Evolutionary conservation across 2,329 filamentous ascomycete species (phyloP).

Genomic region (Passalora sequoiae): DNA sequence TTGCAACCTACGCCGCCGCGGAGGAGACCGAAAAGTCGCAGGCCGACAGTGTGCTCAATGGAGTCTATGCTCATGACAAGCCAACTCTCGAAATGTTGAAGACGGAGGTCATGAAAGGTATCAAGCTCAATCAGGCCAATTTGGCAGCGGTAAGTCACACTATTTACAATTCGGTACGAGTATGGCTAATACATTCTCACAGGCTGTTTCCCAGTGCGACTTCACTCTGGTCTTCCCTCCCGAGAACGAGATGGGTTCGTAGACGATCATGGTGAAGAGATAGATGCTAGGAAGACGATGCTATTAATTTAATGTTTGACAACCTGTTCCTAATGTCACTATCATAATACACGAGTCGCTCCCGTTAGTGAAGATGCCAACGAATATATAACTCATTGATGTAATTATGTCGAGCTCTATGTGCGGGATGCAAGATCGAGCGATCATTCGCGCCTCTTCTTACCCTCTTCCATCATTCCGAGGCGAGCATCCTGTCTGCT

Average conservation of each 20-base stretch:
- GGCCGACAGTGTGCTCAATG: slow-evolving; percentile 12
- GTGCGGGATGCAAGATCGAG: too few relatives aligned
- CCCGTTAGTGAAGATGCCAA: too few relatives aligned
- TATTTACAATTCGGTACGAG: neutral
- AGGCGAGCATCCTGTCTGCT: slow-evolving; percentile 78
- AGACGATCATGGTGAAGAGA: slow-evolving; percentile 3
- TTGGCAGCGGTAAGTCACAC: slow-evolving; percentile 15
- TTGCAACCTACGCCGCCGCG: slow-evolving; percentile 19
- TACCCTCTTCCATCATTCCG: slow-evolving; percentile 87
- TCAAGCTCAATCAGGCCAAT: slow-evolving; percentile 21
- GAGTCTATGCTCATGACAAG: slow-evolving; percentile 12
- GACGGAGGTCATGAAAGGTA: slow-evolving; percentile 20
- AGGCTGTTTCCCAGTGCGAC: slow-evolving; percentile 18
- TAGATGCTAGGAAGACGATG: too few relatives aligned
- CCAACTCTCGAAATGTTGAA: slow-evolving; percentile 14
- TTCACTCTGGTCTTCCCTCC: slow-evolving; percentile 20
- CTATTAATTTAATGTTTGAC: too few relatives aligned
- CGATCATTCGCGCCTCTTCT: slow-evolving; percentile 91
- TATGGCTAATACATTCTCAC: neutral
- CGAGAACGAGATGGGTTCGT: slow-evolving; percentile 17
- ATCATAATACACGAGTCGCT: too few relatives aligned
- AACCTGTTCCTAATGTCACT: too few relatives aligned
- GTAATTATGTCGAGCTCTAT: too few relatives aligned
- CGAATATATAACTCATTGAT: too few relatives aligned
- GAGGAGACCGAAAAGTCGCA: slow-evolving; percentile 20